Evolutionary conservation across 305 asterid genomes (phyloP), one percentile per base, ranked within the genome.

Genomic region (Andrographis paniculata): DNA sequence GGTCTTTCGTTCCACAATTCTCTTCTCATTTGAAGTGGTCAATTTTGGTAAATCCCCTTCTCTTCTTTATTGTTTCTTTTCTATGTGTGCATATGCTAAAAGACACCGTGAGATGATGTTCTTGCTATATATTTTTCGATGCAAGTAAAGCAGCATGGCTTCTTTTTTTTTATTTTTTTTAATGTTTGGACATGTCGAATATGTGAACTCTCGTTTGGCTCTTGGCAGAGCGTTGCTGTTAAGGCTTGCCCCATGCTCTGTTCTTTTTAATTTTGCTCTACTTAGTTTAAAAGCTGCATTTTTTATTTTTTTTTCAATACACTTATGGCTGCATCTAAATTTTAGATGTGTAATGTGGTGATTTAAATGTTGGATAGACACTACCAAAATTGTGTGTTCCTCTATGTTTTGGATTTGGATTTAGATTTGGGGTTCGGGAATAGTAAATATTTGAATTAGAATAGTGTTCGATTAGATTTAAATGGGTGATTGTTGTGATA

Each of bases 81-180:
- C 52, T 53, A 39, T 45, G 63, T 60, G 69, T 61, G 67, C 59
- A 67, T 67, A 67, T 50, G 47, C 59, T 48, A 66, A 45, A 58
- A n/a, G n/a, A n/a, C 58, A 22, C 27, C 13, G 53, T 45, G 41
- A 40, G 58, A 48, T 55, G 70, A n/a, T n/a, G 55, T 31, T 48
- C 44, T 42, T 52, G 55, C 15, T 43, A 55, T 56, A 55, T 28
- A 58, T 21, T 52, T 40, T 39, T n/a, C 23, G n/a, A 21, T 40
- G 38, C 13, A 11, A 33, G 61, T 20, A 10, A 43, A 45, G 68
- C 33, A 18, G 22, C 45, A 42, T 61, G 55, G 27, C 52, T 56
- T 52, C 44, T 40, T 66, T 38, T 53, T 60, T 37, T 48, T 44
- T 20, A 30, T 48, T 17, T 52, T 46, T 12, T n/a, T 56, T 28